Base-by-base conservation (phyloP, 2,329 filamentous ascomycete species). In the Gaeumannomyces tritici region DNA sequence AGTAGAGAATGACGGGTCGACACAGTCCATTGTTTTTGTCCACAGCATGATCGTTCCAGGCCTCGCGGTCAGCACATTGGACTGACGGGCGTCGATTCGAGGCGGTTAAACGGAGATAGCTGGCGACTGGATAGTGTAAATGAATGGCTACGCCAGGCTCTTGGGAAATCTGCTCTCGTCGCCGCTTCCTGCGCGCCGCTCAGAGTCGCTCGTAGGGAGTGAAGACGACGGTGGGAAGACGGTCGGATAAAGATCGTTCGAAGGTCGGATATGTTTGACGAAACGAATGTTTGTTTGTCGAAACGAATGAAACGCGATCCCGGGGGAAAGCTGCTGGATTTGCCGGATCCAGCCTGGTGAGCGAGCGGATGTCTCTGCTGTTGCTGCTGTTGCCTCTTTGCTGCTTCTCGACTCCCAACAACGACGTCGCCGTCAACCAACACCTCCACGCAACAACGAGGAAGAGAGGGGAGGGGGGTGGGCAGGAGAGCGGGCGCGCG, bases 21-120 rank as follows among this genome's bases (percentile, higher is more conserved):
- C 62, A 65, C 67, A 66, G 66, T 66, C 67, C 68, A 69, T 68
- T 60, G 57, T 66, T 57, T 57, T 65, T 59, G 61, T 47, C 13
- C 58, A 69, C 64, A 63, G 63, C 62, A 64, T 69, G 51, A 62
- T 65, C 62, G 65, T 63, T 56, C 58, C 67, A 64, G 67, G 65
- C 65, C 62, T 57, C 31, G 47, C 64, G 62, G 63, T 62, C 55
- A 47, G 28, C 60, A n/a, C 29, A 57, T 29, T 31, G 56, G 54
- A 28, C 42, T 11, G 42, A 24, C 21, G 18, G 18, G 2, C 21
- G 21, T 51, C 42, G 21, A 18, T n/a, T 51, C 42, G 21, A 51
- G 42, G 21, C 8, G 42, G 21, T 1, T n/a, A n/a, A n/a, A n/a
- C 21, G 9, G 42, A 12, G 35, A 42, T 15, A 15, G 42, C 4